Evolutionary conservation across 2,329 filamentous ascomycete species (phyloP).

Genomic region (Nectriaceae sp.): DNA sequence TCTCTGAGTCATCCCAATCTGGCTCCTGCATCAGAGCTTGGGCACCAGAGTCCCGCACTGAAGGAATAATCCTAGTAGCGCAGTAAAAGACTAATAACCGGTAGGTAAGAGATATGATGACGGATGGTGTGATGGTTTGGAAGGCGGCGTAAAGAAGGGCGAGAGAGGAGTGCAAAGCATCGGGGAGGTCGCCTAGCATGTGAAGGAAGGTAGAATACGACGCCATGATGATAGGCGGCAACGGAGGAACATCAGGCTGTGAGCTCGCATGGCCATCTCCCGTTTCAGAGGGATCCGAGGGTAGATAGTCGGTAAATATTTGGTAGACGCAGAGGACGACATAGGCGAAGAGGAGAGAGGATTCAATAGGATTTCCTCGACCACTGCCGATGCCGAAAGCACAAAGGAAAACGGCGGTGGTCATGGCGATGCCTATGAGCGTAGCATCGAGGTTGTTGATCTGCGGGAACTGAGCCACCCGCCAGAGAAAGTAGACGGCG

Average conservation of each 20-base stretch:
- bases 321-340: slow-evolving; percentile 98
- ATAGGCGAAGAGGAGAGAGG: slow-evolving; percentile 93
- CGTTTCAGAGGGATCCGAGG: slow-evolving; percentile 65
- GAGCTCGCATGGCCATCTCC: slow-evolving; percentile 50
- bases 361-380: slow-evolving; percentile 92
- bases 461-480: slow-evolving; percentile 89
- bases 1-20: slow-evolving; percentile 81
- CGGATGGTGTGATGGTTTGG: slow-evolving; percentile 92
- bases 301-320: slow-evolving; percentile 97
- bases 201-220: slow-evolving; percentile 92
- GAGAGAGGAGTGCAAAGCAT: slow-evolving; percentile 79
- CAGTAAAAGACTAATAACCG: slow-evolving; percentile 94
- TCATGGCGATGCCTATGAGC: slow-evolving; percentile 89
- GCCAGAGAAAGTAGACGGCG: slow-evolving; percentile 94
- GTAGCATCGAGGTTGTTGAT: slow-evolving; percentile 91
- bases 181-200: slow-evolving; percentile 79
- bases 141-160: slow-evolving; percentile 89
- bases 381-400: slow-evolving; percentile 94
- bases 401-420: slow-evolving; percentile 88
- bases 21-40: slow-evolving; percentile 82
- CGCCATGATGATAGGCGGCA: slow-evolving; percentile 97
- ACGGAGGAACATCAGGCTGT: slow-evolving; percentile 90
- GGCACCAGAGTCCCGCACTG: slow-evolving; percentile 84
- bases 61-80: slow-evolving; percentile 92
- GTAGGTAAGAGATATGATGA: slow-evolving; percentile 93